A percentile compares a stretch with the other conserved stretches of the same genome.
Evolutionary conservation across 495 filamentous ascomycete genomes (phyloP).

Genomic region (Alectoria sarmentosa): DNA sequence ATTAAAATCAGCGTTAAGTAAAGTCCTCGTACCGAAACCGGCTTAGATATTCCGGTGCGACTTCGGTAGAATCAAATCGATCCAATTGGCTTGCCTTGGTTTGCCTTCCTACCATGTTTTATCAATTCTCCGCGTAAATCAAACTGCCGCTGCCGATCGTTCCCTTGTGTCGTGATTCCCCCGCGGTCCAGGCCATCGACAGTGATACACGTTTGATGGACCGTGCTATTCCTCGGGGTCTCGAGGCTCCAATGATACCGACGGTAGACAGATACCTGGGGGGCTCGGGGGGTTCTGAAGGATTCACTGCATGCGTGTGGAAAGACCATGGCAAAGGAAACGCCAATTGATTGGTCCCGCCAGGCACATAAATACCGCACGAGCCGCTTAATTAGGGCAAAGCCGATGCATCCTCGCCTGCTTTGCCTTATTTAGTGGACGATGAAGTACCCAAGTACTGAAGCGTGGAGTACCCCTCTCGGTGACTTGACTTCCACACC

Average conservation of each 20-base stretch:
- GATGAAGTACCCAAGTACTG: not conserved
- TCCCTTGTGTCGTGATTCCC: not conserved
- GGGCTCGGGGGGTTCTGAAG: not conserved
- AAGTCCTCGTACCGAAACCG: not conserved
- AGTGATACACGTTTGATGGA: not conserved
- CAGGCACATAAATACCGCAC: constrained; percentile 5
- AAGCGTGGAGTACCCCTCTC: not conserved
- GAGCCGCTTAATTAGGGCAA: not conserved
- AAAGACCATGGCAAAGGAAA: not conserved
- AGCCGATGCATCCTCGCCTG: constrained; percentile 1
- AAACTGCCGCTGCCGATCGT: not conserved
- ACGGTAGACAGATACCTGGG: not conserved
- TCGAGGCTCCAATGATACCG: not conserved
- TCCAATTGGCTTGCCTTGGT: not conserved
- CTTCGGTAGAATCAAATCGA: not conserved
- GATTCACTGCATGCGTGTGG: not conserved
- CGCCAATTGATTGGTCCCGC: not conserved
- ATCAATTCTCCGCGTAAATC: not conserved
- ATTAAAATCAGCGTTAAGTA: too few relatives aligned
- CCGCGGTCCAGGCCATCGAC: not conserved
- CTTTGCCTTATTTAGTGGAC: not conserved
- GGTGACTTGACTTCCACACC: not conserved
- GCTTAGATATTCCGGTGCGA: too few relatives aligned
- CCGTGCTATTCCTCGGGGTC: not conserved
- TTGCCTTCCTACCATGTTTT: not conserved